Evolutionary conservation across 2,329 filamentous ascomycete genomes (phyloP).

Genomic region (Chrysoporthe cubensis): DNA sequence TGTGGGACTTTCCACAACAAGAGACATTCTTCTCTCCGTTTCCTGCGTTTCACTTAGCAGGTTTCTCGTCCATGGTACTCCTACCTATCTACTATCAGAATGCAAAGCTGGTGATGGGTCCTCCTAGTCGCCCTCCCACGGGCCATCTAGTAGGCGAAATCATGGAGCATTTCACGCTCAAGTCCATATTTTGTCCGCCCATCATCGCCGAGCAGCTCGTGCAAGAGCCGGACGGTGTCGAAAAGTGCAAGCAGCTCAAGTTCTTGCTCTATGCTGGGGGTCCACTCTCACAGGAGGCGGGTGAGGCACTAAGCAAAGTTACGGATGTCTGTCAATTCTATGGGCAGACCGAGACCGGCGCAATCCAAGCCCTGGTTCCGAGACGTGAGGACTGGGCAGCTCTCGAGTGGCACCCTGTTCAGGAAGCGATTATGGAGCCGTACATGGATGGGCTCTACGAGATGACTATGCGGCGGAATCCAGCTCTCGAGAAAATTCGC

Average conservation of each 20-base stretch:
- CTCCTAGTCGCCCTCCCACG: conserved; percentile 26
- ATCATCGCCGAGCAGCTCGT: conserved; percentile 30
- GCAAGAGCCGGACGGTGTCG: conserved; percentile 26
- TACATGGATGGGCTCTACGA: conserved; percentile 30
- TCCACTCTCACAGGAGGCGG: conserved; percentile 29
- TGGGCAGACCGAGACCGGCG: conserved; percentile 32
- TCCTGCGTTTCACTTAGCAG: conserved; percentile 30
- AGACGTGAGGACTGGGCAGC: conserved; percentile 31
- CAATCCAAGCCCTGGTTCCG: conserved; percentile 30
- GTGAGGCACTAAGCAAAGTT: conserved; percentile 30
- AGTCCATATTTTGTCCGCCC: conserved; percentile 30
- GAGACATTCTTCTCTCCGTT: conserved; percentile 30
- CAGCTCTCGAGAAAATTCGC: conserved; percentile 25
- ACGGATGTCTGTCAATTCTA: conserved; percentile 34
- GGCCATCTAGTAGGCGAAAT: conserved; percentile 26
- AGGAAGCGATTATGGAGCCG: conserved; percentile 30
- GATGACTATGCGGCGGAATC: conserved; percentile 30
- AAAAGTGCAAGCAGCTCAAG: conserved; percentile 29
- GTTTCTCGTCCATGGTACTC: conserved; percentile 29
- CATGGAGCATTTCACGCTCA: conserved; percentile 30
- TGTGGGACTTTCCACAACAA: conserved; percentile 26
- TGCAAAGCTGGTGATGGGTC: conserved; percentile 22
- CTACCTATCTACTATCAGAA: conserved; percentile 31
- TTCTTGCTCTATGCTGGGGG: conserved; percentile 33
- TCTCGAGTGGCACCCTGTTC: conserved; percentile 32